A percentile compares a stretch with the other conserved stretches of the same genome.
phyloP scores from a whole-genome alignment of 768 basidiomycete genomes.

The Rubroboletus satanas region DNA sequence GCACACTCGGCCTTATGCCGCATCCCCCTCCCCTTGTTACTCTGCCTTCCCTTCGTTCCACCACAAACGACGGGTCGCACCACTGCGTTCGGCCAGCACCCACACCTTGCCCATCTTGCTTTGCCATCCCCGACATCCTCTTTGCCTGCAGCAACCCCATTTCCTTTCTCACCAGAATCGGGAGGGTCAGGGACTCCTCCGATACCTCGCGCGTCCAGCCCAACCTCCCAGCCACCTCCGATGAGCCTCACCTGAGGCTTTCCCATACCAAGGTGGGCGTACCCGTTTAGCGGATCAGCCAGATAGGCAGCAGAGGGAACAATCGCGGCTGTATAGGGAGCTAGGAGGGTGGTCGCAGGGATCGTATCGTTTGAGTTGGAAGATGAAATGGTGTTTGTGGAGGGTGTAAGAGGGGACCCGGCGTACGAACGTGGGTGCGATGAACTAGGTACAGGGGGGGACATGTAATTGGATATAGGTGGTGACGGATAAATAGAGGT shows the following conservation, averaged over 20 bases:
- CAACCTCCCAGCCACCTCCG: conserved; percentile 71
- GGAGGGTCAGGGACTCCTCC: conserved; percentile 42
- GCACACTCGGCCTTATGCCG: conserved; percentile 19
- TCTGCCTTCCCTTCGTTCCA: conserved; percentile 16
- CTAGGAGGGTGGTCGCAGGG: conserved; percentile 51
- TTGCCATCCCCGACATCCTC: conserved; percentile 37
- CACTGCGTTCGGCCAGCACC: conserved; percentile 51
- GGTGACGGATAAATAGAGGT: conserved; percentile 25
- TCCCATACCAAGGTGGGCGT: conserved; percentile 75
- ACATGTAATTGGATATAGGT: conserved; percentile 23
- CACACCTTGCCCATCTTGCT: conserved; percentile 54
- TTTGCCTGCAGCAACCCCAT: conserved; percentile 15
- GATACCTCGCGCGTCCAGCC: conserved; percentile 72
- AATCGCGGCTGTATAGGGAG: conserved; percentile 61
- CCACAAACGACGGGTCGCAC: conserved; percentile 42
- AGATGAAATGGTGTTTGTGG: conserved; percentile 37
- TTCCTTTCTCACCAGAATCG: conserved; percentile 19
- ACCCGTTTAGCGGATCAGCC: conserved; percentile 80
- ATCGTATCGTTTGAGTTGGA: conserved; percentile 54
- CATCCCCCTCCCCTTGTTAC: conserved; percentile 17
- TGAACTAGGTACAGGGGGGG: conserved; percentile 20
- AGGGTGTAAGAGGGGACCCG: conserved; percentile 33
- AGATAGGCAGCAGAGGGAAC: conserved; percentile 68
- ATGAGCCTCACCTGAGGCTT: conserved; percentile 81
- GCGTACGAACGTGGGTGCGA: conserved; percentile 13